Evolutionary conservation across 768 basidiomycete genomes (phyloP), one percentile per base, ranked within the genome.

Genomic region (Lactifluus subvellereus): DNA sequence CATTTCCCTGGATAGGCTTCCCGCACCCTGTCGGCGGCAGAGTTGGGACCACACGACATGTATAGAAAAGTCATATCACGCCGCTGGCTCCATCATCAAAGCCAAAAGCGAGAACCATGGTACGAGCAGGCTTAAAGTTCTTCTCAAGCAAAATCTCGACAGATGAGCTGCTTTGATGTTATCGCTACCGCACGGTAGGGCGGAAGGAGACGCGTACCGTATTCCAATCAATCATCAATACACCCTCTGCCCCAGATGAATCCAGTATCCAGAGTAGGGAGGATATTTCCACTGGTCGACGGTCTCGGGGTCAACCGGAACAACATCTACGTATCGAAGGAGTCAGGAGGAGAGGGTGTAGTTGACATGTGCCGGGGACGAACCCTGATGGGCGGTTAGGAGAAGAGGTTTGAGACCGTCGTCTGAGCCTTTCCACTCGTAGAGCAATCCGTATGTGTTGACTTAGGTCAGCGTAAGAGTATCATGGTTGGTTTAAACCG

Each of bases 361-460:
- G 56, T 78, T 76, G 43, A 69, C 69, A 27, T 27, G 27, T 35
- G 6, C 6, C 22, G 22, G 32, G 6, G 49, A 51, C 67, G 16
- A 20, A 78, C 80, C 82, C 72, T 84, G 82, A 67, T 84, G 82
- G 14, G 78, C 81, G 14, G 78, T 71, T 30, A 83, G 72, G 11
- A 87, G 73, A 1, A 86, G 64, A 0, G 85, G 87, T 69, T 86
- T 85, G 52, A 82, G 71, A 11, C 72, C 68, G 11, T 74, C 58
- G 53, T 82, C 75, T 20, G 77, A 76, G 16, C 85, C 86, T 51
- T 79, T 73, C 84, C 84, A 87, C 22, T 79, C 77, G 68, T 82
- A 85, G 2, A 87, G 73, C n/a, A 87, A 75, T 0, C 82, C 85
- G 53, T 81, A 85, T 0, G 80, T 85, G 67, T 85, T 85, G 60